phyloP scores from a whole-genome alignment of 768 basidiomycete genomes.

The Lactarius evosmus region DNA sequence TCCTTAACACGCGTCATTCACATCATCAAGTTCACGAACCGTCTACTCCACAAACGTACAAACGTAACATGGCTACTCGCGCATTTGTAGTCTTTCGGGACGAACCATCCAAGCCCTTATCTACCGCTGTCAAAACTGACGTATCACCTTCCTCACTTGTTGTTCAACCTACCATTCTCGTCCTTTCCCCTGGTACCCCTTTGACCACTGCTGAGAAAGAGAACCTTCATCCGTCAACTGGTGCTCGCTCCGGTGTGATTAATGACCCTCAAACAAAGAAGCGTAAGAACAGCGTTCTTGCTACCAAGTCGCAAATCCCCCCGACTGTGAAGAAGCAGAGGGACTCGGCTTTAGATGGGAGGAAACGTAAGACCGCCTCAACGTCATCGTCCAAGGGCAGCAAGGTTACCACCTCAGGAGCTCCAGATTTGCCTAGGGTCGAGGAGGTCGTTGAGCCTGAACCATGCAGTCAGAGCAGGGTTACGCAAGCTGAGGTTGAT shows the following conservation, averaged over 20 bases:
- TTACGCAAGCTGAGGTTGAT: slow-evolving; percentile 56
- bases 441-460: slow-evolving; percentile 59
- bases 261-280: slow-evolving; percentile 48
- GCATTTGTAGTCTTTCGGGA: slow-evolving; percentile 67
- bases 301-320: slow-evolving; percentile 46
- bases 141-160: slow-evolving; percentile 32
- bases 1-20: slow-evolving; percentile 19
- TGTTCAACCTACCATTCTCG: slow-evolving; percentile 31
- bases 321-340: slow-evolving; percentile 44
- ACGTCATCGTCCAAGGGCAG: slow-evolving; percentile 28
- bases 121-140: slow-evolving; percentile 35
- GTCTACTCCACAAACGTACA: slow-evolving; percentile 16
- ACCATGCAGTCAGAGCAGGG: slow-evolving; percentile 40
- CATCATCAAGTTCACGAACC: slow-evolving; percentile 25
- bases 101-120: slow-evolving; percentile 39
- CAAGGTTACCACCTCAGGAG: slow-evolving; percentile 24
- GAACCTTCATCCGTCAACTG: slow-evolving; percentile 73
- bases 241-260: slow-evolving; percentile 49
- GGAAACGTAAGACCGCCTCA: slow-evolving; percentile 55
- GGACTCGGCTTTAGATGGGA: slow-evolving; percentile 45
- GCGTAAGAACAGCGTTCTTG: slow-evolving; percentile 57
- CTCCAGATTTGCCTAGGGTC: slow-evolving; percentile 29
- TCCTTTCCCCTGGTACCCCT: slow-evolving; percentile 30
- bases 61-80: slow-evolving; percentile 48
- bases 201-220: slow-evolving; percentile 57